Evolutionary conservation across 257 asterid genomes (phyloP).

Genomic region (Lantana camara): DNA sequence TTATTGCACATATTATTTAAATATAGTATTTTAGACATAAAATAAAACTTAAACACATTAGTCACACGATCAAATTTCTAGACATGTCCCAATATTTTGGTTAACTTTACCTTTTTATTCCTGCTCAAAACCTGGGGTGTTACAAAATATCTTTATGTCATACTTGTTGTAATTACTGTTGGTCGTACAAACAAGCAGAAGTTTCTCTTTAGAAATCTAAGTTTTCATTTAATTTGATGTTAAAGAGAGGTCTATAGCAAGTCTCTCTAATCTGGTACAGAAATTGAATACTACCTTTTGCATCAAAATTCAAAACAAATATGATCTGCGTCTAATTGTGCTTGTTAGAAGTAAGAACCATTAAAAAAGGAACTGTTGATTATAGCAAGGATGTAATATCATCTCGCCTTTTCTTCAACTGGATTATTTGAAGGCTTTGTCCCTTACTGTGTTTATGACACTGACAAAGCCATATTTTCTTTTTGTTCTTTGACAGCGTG

Average conservation of each 20-base stretch:
- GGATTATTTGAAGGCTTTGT: background rate
- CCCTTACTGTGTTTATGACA: slow-evolving; percentile 26
- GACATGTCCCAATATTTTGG: too few relatives aligned
- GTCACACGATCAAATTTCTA: too few relatives aligned
- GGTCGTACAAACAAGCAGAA: too few relatives aligned
- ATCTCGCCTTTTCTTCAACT: slow-evolving; percentile 12
- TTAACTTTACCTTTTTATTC: background rate
- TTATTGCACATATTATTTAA: too few relatives aligned
- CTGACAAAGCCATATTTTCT: slow-evolving; percentile 29
- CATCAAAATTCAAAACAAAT: background rate
- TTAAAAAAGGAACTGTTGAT: slow-evolving; percentile 17
- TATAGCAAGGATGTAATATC: background rate
- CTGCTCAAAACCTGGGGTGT: too few relatives aligned
- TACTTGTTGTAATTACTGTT: too few relatives aligned
- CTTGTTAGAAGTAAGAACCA: background rate
- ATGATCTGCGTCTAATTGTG: slow-evolving; percentile 3
- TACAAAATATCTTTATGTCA: too few relatives aligned
- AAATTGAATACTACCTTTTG: slow-evolving; percentile 2
- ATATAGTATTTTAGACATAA: too few relatives aligned
- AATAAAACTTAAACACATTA: too few relatives aligned
- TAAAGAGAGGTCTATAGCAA: background rate
- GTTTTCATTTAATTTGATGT: slow-evolving; percentile 4
- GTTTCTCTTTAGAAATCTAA: too few relatives aligned
- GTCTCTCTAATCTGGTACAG: background rate
- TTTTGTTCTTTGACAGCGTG: slow-evolving; percentile 63